phyloP scores from a whole-genome alignment of 2,329 filamentous ascomycete genomes.

The Nigrospora sphaerica region DNA sequence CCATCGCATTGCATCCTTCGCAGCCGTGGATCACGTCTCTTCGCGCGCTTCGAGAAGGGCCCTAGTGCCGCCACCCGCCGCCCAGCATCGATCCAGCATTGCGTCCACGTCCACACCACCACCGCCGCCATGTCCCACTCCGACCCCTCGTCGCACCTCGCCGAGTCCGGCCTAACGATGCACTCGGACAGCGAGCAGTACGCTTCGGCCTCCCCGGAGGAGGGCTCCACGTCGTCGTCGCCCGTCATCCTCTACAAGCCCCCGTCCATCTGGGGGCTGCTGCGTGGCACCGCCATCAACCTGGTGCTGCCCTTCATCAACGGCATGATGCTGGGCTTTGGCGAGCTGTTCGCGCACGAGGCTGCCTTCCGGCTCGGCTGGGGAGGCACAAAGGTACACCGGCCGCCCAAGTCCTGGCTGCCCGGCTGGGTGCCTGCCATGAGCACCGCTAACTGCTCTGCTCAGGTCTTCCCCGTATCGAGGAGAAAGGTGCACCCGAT shows the following conservation, averaged over 20 bases:
- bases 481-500: constrained; percentile 59
- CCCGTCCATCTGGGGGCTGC: constrained; percentile 76
- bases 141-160: constrained; percentile 44
- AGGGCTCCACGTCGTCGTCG: constrained; percentile 52
- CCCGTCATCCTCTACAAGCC: constrained; percentile 82
- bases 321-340: constrained; percentile 96
- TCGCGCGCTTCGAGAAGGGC: too few relatives aligned
- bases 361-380: constrained; percentile 88
- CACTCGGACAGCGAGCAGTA: constrained; percentile 81
- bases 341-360: constrained; percentile 94
- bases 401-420: not conserved
- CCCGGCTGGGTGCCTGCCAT: not conserved
- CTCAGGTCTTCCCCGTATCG: constrained; percentile 49
- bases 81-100: not conserved
- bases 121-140: constrained; percentile 44
- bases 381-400: constrained; percentile 81
- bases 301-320: constrained; percentile 93
- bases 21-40: too few relatives aligned
- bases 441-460: constrained; percentile 4
- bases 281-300: constrained; percentile 90
- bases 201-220: constrained; percentile 46
- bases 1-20: too few relatives aligned
- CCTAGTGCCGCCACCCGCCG: too few relatives aligned
- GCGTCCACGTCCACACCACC: not conserved
- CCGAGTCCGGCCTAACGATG: constrained; percentile 70